A percentile compares a stretch with the other conserved stretches of the same genome.
Conservation (phyloP, 129 eudicot species). For the Escallonia herrerae region DNA sequence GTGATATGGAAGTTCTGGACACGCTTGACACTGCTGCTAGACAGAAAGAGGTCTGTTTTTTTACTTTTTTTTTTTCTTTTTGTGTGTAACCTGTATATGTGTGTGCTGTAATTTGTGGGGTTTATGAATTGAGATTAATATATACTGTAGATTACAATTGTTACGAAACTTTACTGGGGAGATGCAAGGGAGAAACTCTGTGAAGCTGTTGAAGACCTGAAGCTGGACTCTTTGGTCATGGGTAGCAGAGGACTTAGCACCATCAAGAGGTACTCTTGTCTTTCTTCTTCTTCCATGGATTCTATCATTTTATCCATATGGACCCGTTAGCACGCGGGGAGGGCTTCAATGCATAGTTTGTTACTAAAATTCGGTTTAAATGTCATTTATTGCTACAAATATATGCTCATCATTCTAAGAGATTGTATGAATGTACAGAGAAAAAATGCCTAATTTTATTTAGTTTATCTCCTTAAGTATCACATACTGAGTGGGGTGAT, state of each 20-base stretch:
- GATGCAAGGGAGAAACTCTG: slow-evolving; percentile 84
- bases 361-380: too few species aligned
- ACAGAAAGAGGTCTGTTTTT: slow-evolving; percentile 60
- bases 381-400: too few species aligned
- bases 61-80: not conserved
- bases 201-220: slow-evolving; percentile 64
- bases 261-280: slow-evolving; percentile 45
- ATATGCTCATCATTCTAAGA: too few species aligned
- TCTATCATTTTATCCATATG: too few species aligned
- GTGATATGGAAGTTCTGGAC: slow-evolving; percentile 69
- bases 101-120: not conserved
- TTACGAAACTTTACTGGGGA: slow-evolving; percentile 84
- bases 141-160: slow-evolving; percentile 45
- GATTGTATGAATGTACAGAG: too few species aligned
- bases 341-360: too few species aligned
- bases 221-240: slow-evolving; percentile 80
- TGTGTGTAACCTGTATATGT: not conserved
- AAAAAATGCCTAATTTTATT: too few species aligned
- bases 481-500: too few species aligned
- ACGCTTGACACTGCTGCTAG: slow-evolving; percentile 71
- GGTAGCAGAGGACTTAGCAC: slow-evolving; percentile 79
- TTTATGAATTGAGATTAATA: not conserved
- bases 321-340: too few species aligned
- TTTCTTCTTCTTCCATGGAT: not conserved
- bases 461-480: too few species aligned